Percentiles rank a stretch among this genome's conserved stretches.
Conservation (phyloP, 2,329 filamentous ascomycete genomes). For the Calycina herbarum region DNA sequence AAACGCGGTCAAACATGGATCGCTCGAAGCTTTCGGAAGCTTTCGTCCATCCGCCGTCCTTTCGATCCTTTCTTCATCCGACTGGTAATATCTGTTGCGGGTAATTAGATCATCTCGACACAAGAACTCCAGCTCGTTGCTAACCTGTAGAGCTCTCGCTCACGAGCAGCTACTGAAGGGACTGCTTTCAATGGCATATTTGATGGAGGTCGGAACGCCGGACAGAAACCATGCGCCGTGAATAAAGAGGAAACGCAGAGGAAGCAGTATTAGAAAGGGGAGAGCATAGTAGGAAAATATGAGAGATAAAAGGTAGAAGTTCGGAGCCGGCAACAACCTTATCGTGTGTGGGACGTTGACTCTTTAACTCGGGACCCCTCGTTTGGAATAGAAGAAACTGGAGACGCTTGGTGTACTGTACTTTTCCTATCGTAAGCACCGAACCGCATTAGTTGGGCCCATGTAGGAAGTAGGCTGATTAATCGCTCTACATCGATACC, state of each 20-base stretch:
- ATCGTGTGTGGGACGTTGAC: too few species aligned
- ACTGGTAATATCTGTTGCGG: conserved; percentile 27
- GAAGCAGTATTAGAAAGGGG: background rate
- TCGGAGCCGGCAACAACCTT: too few species aligned
- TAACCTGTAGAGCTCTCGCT: conserved; percentile 33
- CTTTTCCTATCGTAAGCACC: too few species aligned
- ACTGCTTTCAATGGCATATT: conserved; percentile 8
- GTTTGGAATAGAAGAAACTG: too few species aligned
- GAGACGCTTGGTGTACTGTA: too few species aligned
- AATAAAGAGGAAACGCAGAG: background rate
- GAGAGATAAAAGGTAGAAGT: too few species aligned
- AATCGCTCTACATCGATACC: background rate
- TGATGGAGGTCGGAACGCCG: background rate
- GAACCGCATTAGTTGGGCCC: too few species aligned
- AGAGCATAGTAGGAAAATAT: background rate
- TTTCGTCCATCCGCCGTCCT: background rate
- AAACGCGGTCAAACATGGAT: conserved; percentile 46
- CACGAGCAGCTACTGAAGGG: conserved; percentile 17
- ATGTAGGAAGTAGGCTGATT: background rate
- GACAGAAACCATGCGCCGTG: background rate
- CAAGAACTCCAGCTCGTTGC: background rate
- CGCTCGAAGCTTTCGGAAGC: conserved; percentile 30
- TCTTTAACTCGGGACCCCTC: too few species aligned
- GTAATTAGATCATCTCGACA: background rate
- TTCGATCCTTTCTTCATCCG: conserved; percentile 15